A percentile compares a stretch with the other conserved stretches of the same genome.
Evolutionary conservation across 495 filamentous ascomycete species (phyloP).

Genomic region (Aspergillus wentii): DNA sequence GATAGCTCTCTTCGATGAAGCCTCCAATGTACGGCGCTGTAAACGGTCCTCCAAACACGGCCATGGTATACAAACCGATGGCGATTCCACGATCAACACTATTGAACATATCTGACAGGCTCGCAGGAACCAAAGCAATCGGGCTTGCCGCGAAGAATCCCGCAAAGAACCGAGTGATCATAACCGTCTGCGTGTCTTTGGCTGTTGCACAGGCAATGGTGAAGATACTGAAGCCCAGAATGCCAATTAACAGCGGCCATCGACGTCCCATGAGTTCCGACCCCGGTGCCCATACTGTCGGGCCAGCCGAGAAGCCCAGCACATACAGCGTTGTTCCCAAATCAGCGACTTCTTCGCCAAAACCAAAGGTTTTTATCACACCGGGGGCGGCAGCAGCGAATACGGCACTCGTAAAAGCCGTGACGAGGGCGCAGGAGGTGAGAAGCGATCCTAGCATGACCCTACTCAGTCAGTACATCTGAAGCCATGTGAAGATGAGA

Average conservation of each 20-base stretch:
- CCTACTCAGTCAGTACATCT: too few relatives aligned
- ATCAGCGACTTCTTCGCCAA: conserved; percentile 43
- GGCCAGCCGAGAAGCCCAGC: conserved; percentile 49
- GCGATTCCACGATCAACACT: conserved; percentile 43
- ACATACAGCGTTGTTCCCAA: conserved; percentile 53
- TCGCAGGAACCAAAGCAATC: conserved; percentile 43
- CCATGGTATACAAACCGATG: conserved; percentile 45
- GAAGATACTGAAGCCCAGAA: conserved; percentile 50
- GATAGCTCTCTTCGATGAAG: conserved; percentile 27
- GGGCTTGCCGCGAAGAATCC: conserved; percentile 48
- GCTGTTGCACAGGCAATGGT: conserved; percentile 50
- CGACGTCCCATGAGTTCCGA: conserved; percentile 74
- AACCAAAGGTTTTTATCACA: conserved; percentile 39
- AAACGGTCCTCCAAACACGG: conserved; percentile 46
- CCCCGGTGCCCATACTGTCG: conserved; percentile 59
- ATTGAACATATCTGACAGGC: conserved; percentile 49
- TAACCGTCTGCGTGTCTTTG: conserved; percentile 52
- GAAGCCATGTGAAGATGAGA: too few relatives aligned
- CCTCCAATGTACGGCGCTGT: conserved; percentile 46
- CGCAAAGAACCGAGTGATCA: conserved; percentile 47
- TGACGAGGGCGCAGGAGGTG: conserved; percentile 45
- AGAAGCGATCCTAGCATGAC: conserved; percentile 29
- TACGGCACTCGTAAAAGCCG: conserved; percentile 48
- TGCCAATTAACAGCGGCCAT: conserved; percentile 46
- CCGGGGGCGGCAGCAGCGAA: conserved; percentile 46